Evolutionary conservation across 2,329 filamentous ascomycete species (phyloP), one percentile per base, ranked within the genome.

Genomic region (Onygenales sp.): DNA sequence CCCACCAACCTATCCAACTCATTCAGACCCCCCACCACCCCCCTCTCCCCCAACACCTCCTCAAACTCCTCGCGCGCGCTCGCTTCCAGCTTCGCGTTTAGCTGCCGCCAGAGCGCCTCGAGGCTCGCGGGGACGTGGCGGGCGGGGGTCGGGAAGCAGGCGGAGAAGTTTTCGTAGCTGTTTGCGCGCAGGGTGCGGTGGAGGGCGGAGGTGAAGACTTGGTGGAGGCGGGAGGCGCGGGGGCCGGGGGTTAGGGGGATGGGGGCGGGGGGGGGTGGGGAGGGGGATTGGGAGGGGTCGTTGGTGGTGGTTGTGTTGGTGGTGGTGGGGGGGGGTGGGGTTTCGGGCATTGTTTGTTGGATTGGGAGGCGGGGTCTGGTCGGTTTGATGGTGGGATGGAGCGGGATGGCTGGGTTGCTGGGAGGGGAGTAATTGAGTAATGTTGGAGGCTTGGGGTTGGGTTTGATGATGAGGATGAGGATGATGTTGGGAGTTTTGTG

Each of bases 81-180:
- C 57, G 78, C 76, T 58, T 82, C 79, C 51, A 85, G 65, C 59
- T 82, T 77, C 49, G 75, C 74, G 42, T 79, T 78, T 58, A 85
- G 74, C 58, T 84, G 79, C 52, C 75, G 71, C 68, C 81, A 80
- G 21, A 85, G 70, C 3, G 73, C 72, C 60, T 81, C 76, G 54
- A 85, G 62, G 42, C 75, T 76, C 31, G 76, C 76, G 1, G 80
- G 77, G 9, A 79, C 79, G 60, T 82, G 72, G 60, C 73, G 70
- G 14, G 81, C 78, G 1, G 81, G 77, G 0, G 82, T 85, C 0
- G 82, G 82, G 58, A 85, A 85, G 61, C 82, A 85, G 27, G 79
- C 70, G 0, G 79, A 74, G 63, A 85, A 85, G 60, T 83, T 84
- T 48, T 72, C 70, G 63, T 82, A 79, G 8, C 75, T 80, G 65